These are phyloP conservation scores for Limtongia smithiae DNA, from an alignment of 805 yeast genomes.

Conservation along the genomic window DNA sequence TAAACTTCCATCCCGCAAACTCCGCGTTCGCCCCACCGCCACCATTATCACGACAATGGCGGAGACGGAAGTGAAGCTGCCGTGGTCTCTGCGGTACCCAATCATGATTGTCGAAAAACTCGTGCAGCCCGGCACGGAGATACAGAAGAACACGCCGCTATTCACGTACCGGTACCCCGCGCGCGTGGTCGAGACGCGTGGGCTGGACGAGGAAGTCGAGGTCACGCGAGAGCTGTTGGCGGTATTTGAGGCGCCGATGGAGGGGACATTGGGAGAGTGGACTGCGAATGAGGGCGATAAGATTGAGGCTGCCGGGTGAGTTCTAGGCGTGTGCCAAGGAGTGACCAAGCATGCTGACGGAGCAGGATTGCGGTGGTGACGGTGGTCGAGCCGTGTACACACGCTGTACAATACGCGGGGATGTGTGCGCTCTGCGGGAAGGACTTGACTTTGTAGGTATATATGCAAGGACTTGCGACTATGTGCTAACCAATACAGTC, in stretches of 20 bases:
- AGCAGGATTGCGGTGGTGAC: slow-evolving; percentile 50
- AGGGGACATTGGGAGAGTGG: slow-evolving; percentile 59
- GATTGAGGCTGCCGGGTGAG: slow-evolving; percentile 39
- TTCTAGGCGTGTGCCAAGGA: neutral
- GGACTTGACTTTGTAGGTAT: slow-evolving; percentile 44
- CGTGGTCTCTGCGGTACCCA: slow-evolving; percentile 65
- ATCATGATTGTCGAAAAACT: slow-evolving; percentile 55
- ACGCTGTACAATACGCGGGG: slow-evolving; percentile 91
- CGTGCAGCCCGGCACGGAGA: slow-evolving; percentile 44
- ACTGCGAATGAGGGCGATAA: slow-evolving; percentile 57
- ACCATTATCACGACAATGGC: too few species aligned
- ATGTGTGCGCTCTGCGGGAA: slow-evolving; percentile 91
- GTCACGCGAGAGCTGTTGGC: slow-evolving; percentile 40
- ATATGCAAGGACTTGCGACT: slow-evolving; percentile 33
- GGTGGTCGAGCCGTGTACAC: slow-evolving; percentile 80
- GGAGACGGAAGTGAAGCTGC: slow-evolving; percentile 50
- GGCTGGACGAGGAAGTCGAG: slow-evolving; percentile 35
- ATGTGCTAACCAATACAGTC: slow-evolving; percentile 40
- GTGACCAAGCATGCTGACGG: too few species aligned
- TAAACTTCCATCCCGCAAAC: too few species aligned
- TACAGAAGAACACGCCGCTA: slow-evolving; percentile 52
- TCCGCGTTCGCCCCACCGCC: too few species aligned
- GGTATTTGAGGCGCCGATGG: slow-evolving; percentile 76
- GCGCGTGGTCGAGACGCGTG: slow-evolving; percentile 42
- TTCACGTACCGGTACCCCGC: slow-evolving; percentile 67